These are phyloP conservation scores for Podospora comata DNA, from an alignment of 495 filamentous ascomycete genomes.

Conservation along the genomic window DNA sequence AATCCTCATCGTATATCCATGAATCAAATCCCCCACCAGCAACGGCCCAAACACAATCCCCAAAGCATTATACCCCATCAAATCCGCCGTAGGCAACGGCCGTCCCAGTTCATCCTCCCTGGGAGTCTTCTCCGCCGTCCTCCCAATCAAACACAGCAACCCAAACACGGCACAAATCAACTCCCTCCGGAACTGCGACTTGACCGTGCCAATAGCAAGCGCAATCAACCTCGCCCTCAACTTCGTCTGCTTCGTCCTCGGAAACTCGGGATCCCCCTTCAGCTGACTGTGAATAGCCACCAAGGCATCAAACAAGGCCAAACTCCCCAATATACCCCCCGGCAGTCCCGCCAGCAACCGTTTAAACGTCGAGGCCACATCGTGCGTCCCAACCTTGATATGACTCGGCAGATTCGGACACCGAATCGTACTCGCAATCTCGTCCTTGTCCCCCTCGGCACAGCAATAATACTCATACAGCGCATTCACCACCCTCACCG, in stretches of 20 bases:
- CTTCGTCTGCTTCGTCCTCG: constrained; percentile 49
- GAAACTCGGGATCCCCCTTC: constrained; percentile 47
- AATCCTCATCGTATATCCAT: constrained; percentile 41
- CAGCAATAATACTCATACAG: constrained; percentile 64
- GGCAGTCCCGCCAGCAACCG: constrained; percentile 66
- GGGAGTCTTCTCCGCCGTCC: constrained; percentile 46
- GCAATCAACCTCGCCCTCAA: constrained; percentile 61
- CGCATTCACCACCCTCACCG: constrained; percentile 49
- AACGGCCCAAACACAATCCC: constrained; percentile 65
- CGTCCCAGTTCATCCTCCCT: constrained; percentile 47
- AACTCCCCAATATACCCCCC: constrained; percentile 69
- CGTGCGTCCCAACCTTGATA: constrained; percentile 57
- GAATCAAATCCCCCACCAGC: constrained; percentile 55
- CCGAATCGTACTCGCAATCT: constrained; percentile 51
- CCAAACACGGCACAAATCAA: constrained; percentile 67
- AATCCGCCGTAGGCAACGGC: constrained; percentile 45
- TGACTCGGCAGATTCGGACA: constrained; percentile 54
- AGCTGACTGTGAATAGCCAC: constrained; percentile 59
- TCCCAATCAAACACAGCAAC: constrained; percentile 54
- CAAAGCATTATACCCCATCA: constrained; percentile 62
- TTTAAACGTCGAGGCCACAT: constrained; percentile 72
- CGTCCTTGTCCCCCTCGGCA: constrained; percentile 46
- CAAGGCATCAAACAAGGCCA: constrained; percentile 61
- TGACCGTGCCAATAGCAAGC: constrained; percentile 55
- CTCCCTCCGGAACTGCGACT: constrained; percentile 56